These are phyloP conservation scores for Camellia lanceoleosa DNA, from an alignment of 148 eudicot species.

Conservation along the genomic window DNA sequence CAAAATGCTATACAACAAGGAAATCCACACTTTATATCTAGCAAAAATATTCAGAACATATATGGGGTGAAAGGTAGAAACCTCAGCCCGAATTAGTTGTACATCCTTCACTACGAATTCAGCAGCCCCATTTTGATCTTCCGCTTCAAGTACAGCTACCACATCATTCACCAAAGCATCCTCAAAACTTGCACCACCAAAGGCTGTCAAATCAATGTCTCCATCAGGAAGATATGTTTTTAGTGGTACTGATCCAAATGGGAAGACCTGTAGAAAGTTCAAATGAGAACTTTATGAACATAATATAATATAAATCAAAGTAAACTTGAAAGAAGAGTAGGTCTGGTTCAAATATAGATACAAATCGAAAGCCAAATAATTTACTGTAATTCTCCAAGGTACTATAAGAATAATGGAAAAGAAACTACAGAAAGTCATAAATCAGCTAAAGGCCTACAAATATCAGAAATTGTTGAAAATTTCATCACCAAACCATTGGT, in stretches of 20 bases:
- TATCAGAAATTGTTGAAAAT: background rate
- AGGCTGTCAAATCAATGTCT: constrained; percentile 87
- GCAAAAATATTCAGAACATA: constrained; percentile 8
- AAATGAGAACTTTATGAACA: background rate
- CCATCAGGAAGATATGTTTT: constrained; percentile 97
- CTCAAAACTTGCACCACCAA: constrained; percentile 55
- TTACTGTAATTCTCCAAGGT: background rate
- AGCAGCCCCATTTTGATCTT: constrained; percentile 53
- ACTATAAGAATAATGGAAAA: background rate
- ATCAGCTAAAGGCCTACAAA: background rate
- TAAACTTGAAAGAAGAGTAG: background rate
- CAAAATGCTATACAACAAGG: background rate
- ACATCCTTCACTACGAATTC: constrained; percentile 86
- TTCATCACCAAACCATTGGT: background rate
- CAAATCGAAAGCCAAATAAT: background rate
- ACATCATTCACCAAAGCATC: constrained; percentile 60
- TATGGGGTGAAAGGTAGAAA: constrained; percentile 25
- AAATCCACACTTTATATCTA: background rate
- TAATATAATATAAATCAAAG: background rate
- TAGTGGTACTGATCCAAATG: constrained; percentile 91
- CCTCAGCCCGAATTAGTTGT: constrained; percentile 92
- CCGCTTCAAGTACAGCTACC: constrained; percentile 57
- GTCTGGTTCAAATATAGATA: background rate
- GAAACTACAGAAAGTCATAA: background rate
- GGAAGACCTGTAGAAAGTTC: constrained; percentile 52